Evolutionary conservation across 352 stramenopile species (phyloP).

Genomic region (Phytophthora pini): DNA sequence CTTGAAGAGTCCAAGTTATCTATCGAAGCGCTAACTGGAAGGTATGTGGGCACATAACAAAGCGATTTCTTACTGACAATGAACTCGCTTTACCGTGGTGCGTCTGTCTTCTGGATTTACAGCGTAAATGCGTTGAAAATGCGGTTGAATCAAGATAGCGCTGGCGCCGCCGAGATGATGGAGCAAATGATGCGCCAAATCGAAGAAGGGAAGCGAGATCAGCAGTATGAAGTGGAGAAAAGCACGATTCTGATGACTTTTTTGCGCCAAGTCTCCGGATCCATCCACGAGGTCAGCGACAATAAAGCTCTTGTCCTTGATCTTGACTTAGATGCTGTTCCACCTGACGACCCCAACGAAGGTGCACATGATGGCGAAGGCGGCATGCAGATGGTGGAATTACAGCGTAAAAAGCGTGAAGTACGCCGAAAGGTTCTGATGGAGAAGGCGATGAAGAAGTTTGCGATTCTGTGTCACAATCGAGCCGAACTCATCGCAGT

Average conservation of each 20-base stretch:
- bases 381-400: constrained; percentile 51
- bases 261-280: constrained; percentile 58
- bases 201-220: constrained; percentile 70
- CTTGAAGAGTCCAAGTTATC: constrained; percentile 76
- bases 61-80: background rate
- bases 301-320: constrained; percentile 56
- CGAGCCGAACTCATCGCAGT: constrained; percentile 62
- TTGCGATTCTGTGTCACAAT: constrained; percentile 67
- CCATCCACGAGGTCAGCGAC: constrained; percentile 55
- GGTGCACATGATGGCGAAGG: constrained; percentile 9
- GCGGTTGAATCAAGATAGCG: constrained; percentile 74
- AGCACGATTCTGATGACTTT: constrained; percentile 59
- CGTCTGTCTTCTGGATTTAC: background rate
- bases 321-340: constrained; percentile 48
- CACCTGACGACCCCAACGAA: constrained; percentile 37
- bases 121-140: constrained; percentile 79
- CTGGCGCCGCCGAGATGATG: constrained; percentile 64
- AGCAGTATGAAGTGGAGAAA: constrained; percentile 67
- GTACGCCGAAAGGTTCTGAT: constrained; percentile 72
- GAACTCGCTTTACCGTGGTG: background rate
- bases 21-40: constrained; percentile 72
- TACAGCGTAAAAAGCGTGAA: constrained; percentile 77
- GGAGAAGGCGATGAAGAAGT: constrained; percentile 80
- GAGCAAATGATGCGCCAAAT: constrained; percentile 73
- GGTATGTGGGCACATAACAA: constrained; percentile 28